Percentiles rank a stretch among this genome's conserved stretches.
Conservation (phyloP, 805 yeast genomes). For the Kuraishia cidri region DNA sequence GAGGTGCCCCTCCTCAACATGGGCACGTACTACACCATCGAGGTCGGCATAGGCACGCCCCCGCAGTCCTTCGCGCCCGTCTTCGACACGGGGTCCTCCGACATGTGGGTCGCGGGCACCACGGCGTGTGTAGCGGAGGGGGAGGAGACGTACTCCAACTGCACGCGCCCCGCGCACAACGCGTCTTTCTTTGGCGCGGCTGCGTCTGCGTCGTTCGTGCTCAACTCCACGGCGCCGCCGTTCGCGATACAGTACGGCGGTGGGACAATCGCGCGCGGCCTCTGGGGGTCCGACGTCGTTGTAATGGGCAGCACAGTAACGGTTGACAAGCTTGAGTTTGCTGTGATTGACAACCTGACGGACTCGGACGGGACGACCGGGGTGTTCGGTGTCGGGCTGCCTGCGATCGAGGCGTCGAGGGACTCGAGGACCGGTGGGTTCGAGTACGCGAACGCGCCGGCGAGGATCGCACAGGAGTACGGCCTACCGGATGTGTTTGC, state of each 20-base stretch:
- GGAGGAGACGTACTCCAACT: neutral
- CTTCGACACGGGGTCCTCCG: constrained; percentile 38
- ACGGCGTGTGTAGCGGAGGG: no score
- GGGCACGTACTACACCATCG: constrained; percentile 34
- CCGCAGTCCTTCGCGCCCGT: constrained; percentile 33
- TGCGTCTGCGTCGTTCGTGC: constrained; percentile 25
- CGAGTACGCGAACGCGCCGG: constrained; percentile 1
- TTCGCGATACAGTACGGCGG: constrained; percentile 42
- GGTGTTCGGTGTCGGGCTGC: constrained; percentile 15
- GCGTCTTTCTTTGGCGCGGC: constrained; percentile 39
- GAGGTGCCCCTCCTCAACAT: no score
- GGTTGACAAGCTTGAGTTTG: constrained; percentile 45
- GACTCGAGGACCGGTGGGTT: neutral
- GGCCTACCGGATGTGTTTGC: constrained; percentile 20
- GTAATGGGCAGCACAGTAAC: constrained; percentile 32
- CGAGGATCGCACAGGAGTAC: constrained; percentile 1
- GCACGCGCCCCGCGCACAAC: no score
- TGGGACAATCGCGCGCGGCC: constrained; percentile 34
- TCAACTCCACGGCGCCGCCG: constrained; percentile 22
- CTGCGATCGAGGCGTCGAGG: neutral
- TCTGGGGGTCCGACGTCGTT: constrained; percentile 58
- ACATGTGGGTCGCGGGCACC: constrained; percentile 27
- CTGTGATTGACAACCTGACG: constrained; percentile 51
- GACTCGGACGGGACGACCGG: constrained; percentile 55
- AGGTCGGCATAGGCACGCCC: constrained; percentile 32